Base-by-base conservation (phyloP, 306 rosid genomes). In the Cicer cuneatum region DNA sequence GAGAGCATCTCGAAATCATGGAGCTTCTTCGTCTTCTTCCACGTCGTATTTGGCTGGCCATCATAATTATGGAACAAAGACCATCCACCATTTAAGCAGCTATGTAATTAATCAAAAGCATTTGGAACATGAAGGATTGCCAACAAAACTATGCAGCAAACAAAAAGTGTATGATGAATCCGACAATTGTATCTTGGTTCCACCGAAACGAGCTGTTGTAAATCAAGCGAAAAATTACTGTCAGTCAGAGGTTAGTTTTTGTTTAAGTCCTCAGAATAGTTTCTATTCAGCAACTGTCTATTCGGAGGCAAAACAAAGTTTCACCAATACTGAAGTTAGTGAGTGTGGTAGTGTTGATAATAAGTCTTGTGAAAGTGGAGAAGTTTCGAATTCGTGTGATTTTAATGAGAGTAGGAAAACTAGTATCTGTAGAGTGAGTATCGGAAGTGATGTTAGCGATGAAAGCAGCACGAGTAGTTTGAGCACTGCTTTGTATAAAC, bases 271-370 rank as follows among this genome's bases (percentile, higher is more conserved):
- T 78, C 90, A 82, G 77, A 86, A 79, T 70, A 95, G 97, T 82
- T 80, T 89, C 71, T 90, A 87, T 80, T 86, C 98, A 0, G 75
- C 86, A 41, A 87, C 93, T 58, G 69, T 85, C 46, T 94, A 90
- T 82, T 85, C 97, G 42, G 99, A 92, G 83, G 98, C 99, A 77
- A 92, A 90, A 78, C 84, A 90, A 72, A 95, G 99, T 70, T 95
- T 95, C 81, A 83, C 90, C 72, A 90, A 90, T 63, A 92, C 96
- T 10, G 98, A 91, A 75, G 88, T 85, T 52, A 91, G 97, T 83
- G 98, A 93, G 80, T 84, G 87, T 80, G 77, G 80, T 71, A 90
- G 93, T 72, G 76, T 84, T 65, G 89, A 91, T 65, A 87, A 89
- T 75, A 90, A 88, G 88, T 86, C 89, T 40, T 77, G 79, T 15